These are phyloP conservation scores for Rhynchosporium agropyri DNA, from an alignment of 2,329 filamentous ascomycete species.

Conservation along the genomic window DNA sequence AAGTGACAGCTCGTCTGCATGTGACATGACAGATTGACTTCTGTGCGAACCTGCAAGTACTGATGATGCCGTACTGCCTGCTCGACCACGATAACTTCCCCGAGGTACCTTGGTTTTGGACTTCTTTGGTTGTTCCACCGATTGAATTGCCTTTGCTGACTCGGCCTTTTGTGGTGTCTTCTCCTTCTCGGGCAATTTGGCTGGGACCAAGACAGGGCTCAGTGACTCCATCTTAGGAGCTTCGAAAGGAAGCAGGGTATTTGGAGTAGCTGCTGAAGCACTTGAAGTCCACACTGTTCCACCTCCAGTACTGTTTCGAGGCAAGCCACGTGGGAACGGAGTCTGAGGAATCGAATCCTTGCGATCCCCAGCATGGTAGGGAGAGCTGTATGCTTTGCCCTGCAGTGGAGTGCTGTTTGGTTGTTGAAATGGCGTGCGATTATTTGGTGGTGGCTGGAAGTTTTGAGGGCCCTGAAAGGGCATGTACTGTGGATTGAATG, in stretches of 20 bases:
- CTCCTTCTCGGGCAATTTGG: conserved; percentile 42
- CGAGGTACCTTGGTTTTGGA: conserved; percentile 24
- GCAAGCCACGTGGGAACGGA: conserved; percentile 29
- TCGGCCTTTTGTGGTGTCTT: conserved; percentile 19
- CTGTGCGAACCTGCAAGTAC: conserved; percentile 43
- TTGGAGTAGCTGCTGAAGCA: conserved; percentile 61
- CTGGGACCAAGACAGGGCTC: conserved; percentile 53
- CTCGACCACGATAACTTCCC: conserved; percentile 30
- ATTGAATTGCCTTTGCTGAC: conserved; percentile 3
- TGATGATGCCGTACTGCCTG: conserved; percentile 38
- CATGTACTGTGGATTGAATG: conserved; percentile 33
- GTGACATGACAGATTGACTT: conserved; percentile 52
- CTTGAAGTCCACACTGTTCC: conserved; percentile 63
- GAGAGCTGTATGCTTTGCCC: conserved; percentile 41
- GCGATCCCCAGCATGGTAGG: conserved; percentile 39
- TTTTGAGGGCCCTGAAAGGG: conserved; percentile 29
- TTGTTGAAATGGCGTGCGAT: conserved; percentile 33
- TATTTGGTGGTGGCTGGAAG: conserved; percentile 30
- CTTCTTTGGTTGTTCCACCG: conserved; percentile 15
- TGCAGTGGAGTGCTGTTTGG: conserved; percentile 34
- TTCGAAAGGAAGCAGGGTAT: conserved; percentile 46
- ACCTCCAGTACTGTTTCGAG: conserved; percentile 37
- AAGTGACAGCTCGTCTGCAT: conserved; percentile 52
- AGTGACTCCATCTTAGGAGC: conserved; percentile 62
- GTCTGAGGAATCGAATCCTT: conserved; percentile 35